Percentiles rank a stretch among this genome's conserved stretches.
These are phyloP conservation scores for Lasiosphaeria hispida DNA, from an alignment of 495 filamentous ascomycete species.

Conservation along the genomic window DNA sequence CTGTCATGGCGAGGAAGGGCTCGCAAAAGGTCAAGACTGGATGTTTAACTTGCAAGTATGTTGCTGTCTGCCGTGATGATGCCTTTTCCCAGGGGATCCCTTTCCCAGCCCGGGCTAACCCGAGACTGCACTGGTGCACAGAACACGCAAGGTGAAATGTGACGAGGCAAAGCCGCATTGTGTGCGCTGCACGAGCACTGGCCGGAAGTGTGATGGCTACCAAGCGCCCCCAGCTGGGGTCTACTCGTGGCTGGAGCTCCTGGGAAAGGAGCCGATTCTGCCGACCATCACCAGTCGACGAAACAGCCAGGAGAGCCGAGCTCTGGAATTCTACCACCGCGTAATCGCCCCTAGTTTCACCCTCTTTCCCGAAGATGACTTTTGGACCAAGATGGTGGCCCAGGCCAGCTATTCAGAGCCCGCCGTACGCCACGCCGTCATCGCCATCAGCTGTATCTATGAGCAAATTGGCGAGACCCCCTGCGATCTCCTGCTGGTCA, in stretches of 20 bases:
- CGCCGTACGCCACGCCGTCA: slow-evolving; percentile 56
- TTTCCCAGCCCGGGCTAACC: slow-evolving; percentile 2
- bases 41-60: slow-evolving; percentile 42
- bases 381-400: slow-evolving; percentile 53
- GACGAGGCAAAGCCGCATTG: slow-evolving; percentile 38
- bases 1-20: slow-evolving; percentile 36
- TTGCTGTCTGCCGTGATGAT: slow-evolving; percentile 7
- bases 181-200: slow-evolving; percentile 28
- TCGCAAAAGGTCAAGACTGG: slow-evolving; percentile 38
- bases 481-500: slow-evolving; percentile 20
- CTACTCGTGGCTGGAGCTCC: slow-evolving; percentile 28
- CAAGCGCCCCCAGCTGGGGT: slow-evolving; percentile 11
- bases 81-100: slow-evolving; percentile 17
- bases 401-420: slow-evolving; percentile 51
- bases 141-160: slow-evolving; percentile 38
- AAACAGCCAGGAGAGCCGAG: slow-evolving; percentile 28
- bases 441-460: slow-evolving; percentile 37
- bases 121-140: slow-evolving; percentile 1
- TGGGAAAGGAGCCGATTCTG: slow-evolving; percentile 23
- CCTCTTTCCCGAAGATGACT: slow-evolving; percentile 45
- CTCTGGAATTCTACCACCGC: slow-evolving; percentile 45
- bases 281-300: slow-evolving; percentile 21
- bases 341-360: slow-evolving; percentile 38
- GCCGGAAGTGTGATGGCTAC: slow-evolving; percentile 35
- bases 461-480: slow-evolving; percentile 25